phyloP scores from a whole-genome alignment of 208 protist genomes.

The Strigomonas galati region DNA sequence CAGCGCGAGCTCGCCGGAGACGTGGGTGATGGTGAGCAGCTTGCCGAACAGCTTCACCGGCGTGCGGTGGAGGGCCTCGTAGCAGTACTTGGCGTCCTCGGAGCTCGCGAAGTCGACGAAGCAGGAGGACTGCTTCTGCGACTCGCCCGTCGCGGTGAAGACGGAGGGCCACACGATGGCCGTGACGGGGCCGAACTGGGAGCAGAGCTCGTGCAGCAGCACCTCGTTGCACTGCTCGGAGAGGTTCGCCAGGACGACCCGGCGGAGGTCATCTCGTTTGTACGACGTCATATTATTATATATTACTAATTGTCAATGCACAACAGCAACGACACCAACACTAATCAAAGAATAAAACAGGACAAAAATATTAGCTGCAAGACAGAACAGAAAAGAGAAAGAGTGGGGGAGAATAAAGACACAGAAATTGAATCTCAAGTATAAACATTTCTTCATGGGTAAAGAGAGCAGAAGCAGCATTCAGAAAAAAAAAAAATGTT shows the following conservation, averaged over 20 bases:
- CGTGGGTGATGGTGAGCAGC: constrained; percentile 63
- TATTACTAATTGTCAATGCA: too few species aligned
- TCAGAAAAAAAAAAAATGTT: not conserved
- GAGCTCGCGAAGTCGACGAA: constrained; percentile 70
- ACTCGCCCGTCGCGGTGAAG: constrained; percentile 38
- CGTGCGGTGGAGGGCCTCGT: constrained; percentile 57
- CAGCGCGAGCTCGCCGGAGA: constrained; percentile 47
- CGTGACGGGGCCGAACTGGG: constrained; percentile 76
- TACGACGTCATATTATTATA: constrained; percentile 49
- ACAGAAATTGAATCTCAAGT: constrained; percentile 10
- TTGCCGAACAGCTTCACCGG: constrained; percentile 71
- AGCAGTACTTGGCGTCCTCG: constrained; percentile 90
- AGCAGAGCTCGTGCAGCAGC: constrained; percentile 76
- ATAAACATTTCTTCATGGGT: too few species aligned
- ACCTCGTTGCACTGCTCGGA: constrained; percentile 78
- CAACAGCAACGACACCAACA: too few species aligned
- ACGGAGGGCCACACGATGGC: constrained; percentile 62
- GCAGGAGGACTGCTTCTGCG: constrained; percentile 62
- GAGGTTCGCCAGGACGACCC: constrained; percentile 69
- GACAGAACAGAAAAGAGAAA: not conserved
- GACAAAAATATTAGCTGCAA: not conserved
- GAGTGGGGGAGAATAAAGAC: not conserved
- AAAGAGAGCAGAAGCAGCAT: constrained; percentile 3
- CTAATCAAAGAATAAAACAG: not conserved
- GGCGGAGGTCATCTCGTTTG: constrained; percentile 73